Evolutionary conservation across 345 rosid species (phyloP).

Genomic region (Mallotus nudiflorus): DNA sequence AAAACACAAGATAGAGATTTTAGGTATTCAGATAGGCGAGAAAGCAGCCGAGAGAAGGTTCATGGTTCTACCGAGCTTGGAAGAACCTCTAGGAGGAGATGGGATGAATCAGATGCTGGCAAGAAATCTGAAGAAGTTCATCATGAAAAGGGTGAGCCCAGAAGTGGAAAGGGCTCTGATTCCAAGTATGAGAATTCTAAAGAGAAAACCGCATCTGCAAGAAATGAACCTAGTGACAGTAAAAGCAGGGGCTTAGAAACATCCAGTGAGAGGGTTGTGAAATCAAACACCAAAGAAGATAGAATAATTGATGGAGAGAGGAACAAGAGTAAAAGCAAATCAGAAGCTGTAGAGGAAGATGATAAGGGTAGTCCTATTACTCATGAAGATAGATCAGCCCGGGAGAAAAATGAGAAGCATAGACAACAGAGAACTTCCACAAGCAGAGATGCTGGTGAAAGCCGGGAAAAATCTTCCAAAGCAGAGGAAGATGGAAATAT

Average conservation of each 20-base stretch:
- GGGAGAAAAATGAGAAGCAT: slow-evolving; percentile 58
- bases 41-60: slow-evolving; percentile 65
- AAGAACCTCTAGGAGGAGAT: slow-evolving; percentile 73
- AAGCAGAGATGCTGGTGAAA: slow-evolving; percentile 52
- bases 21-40: slow-evolving; percentile 63
- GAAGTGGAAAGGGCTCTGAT: slow-evolving; percentile 66
- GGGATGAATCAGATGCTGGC: slow-evolving; percentile 68
- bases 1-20: slow-evolving; percentile 59
- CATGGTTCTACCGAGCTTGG: slow-evolving; percentile 63
- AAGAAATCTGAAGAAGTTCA: slow-evolving; percentile 55
- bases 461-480: slow-evolving; percentile 49
- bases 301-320: slow-evolving; percentile 52
- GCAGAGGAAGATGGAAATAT: slow-evolving; percentile 60
- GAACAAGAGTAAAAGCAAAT: slow-evolving; percentile 51
- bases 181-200: slow-evolving; percentile 50
- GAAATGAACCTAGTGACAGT: slow-evolving; percentile 58
- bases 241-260: slow-evolving; percentile 50
- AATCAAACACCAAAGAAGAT: slow-evolving; percentile 66
- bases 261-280: slow-evolving; percentile 53
- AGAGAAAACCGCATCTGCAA: slow-evolving; percentile 46
- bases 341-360: slow-evolving; percentile 66
- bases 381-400: slow-evolving; percentile 48
- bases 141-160: slow-evolving; percentile 49
- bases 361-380: slow-evolving; percentile 55
- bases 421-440: slow-evolving; percentile 55